Percentiles rank a stretch among this genome's conserved stretches.
Evolutionary conservation across 2,329 filamentous ascomycete genomes (phyloP).

Genomic region (Allantophomopsis cytisporea): DNA sequence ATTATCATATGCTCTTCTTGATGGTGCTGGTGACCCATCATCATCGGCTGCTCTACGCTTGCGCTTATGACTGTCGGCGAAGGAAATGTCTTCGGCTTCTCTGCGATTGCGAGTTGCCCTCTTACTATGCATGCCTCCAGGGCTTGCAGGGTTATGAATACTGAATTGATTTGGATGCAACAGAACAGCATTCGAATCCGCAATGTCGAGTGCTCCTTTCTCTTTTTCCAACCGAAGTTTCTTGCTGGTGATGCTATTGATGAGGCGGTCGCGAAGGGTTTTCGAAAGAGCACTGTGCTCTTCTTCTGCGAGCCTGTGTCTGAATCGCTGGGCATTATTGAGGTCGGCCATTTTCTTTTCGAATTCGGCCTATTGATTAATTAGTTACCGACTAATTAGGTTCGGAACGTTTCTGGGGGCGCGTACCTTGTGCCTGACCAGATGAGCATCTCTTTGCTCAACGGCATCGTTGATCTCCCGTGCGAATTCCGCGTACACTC

Average conservation of each 20-base stretch:
- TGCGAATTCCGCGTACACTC: constrained; percentile 74
- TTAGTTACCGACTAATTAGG: not conserved
- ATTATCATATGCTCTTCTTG: constrained; percentile 38
- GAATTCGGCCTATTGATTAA: constrained; percentile 29
- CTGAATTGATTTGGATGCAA: constrained; percentile 57
- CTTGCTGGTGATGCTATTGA: constrained; percentile 51
- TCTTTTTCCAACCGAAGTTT: constrained; percentile 51
- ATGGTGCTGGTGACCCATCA: constrained; percentile 47
- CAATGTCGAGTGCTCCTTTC: constrained; percentile 55
- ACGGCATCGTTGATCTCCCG: constrained; percentile 78
- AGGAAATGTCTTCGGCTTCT: constrained; percentile 41
- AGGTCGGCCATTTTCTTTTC: constrained; percentile 47
- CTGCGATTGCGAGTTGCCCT: constrained; percentile 47
- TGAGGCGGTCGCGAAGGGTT: constrained; percentile 52
- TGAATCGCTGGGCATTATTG: constrained; percentile 44
- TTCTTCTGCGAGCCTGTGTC: constrained; percentile 45
- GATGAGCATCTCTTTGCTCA: constrained; percentile 72
- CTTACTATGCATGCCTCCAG: constrained; percentile 48
- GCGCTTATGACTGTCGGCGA: constrained; percentile 44
- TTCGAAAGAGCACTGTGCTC: constrained; percentile 45
- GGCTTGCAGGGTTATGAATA: constrained; percentile 49
- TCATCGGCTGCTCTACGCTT: constrained; percentile 47
- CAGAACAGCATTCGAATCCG: constrained; percentile 49
- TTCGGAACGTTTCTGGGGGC: constrained; percentile 5
- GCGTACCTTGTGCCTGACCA: constrained; percentile 72